phyloP scores from a whole-genome alignment of 2,329 filamentous ascomycete genomes.

The Xylariaceae sp. region DNA sequence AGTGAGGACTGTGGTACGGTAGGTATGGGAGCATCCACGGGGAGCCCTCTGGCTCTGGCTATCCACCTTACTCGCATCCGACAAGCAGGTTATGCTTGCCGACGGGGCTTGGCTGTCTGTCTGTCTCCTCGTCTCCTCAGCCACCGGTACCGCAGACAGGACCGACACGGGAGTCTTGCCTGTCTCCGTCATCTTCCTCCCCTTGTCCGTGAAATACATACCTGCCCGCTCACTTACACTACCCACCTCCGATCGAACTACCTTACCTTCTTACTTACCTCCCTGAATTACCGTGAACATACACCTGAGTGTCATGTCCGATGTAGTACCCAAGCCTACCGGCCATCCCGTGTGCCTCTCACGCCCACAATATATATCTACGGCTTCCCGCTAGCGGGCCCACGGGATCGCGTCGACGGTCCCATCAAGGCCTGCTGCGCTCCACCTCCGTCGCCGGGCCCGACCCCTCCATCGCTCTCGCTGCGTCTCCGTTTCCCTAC shows the following conservation, averaged over 20 bases:
- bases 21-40: no score
- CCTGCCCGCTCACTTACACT: slow-evolving; percentile 4
- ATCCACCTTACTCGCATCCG: no score
- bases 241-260: no score
- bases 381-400: slow-evolving; percentile 24
- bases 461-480: slow-evolving; percentile 25
- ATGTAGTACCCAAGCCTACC: slow-evolving; percentile 13
- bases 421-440: slow-evolving; percentile 24
- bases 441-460: slow-evolving; percentile 24
- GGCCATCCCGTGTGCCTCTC: slow-evolving; percentile 24
- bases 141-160: no score
- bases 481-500: slow-evolving; percentile 17
- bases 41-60: no score
- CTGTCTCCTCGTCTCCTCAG: no score
- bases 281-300: not conserved
- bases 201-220: no score
- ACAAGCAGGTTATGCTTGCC: no score
- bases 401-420: slow-evolving; percentile 24
- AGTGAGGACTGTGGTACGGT: no score
- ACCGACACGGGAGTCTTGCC: not conserved
- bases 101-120: no score
- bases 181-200: not conserved
- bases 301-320: slow-evolving; percentile 11
- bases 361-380: slow-evolving; percentile 22
- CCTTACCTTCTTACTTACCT: not conserved